Evolutionary conservation across 2,329 filamentous ascomycete genomes (phyloP).

Genomic region (Tolypocladium amazonense): DNA sequence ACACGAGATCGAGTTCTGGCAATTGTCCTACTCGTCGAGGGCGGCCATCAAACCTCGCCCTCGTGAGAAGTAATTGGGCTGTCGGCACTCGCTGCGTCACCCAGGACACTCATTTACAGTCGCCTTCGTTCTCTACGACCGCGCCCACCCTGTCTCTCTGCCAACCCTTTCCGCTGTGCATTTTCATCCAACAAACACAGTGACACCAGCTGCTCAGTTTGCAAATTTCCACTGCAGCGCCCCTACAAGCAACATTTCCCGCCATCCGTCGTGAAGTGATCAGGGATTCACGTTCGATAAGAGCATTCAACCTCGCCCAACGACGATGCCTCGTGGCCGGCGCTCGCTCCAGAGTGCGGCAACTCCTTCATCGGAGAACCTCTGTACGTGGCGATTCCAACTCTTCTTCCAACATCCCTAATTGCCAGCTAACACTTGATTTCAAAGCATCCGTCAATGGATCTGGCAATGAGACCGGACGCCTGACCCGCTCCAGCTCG

Average conservation of each 20-base stretch:
- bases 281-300: background rate
- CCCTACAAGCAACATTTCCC: background rate
- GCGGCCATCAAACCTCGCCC: background rate
- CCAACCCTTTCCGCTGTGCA: background rate
- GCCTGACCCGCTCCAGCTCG: constrained; percentile 15
- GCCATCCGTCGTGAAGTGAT: background rate
- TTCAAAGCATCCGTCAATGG: constrained; percentile 8
- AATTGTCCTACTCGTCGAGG: background rate
- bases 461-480: constrained; percentile 7
- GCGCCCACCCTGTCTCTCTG: background rate
- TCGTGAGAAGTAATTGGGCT: background rate
- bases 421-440: background rate
- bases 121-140: background rate
- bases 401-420: no score
- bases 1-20: background rate
- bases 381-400: constrained; percentile 7
- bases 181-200: background rate
- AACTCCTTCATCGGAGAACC: constrained; percentile 6
- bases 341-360: constrained; percentile 10
- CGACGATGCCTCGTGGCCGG: constrained; percentile 19
- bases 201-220: background rate
- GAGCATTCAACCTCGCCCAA: background rate
- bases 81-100: background rate
- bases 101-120: background rate
- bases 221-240: background rate